These are phyloP conservation scores for Pontederia crassipes DNA, from an alignment of 176 grass and related monocot genomes.

Conservation along the genomic window DNA sequence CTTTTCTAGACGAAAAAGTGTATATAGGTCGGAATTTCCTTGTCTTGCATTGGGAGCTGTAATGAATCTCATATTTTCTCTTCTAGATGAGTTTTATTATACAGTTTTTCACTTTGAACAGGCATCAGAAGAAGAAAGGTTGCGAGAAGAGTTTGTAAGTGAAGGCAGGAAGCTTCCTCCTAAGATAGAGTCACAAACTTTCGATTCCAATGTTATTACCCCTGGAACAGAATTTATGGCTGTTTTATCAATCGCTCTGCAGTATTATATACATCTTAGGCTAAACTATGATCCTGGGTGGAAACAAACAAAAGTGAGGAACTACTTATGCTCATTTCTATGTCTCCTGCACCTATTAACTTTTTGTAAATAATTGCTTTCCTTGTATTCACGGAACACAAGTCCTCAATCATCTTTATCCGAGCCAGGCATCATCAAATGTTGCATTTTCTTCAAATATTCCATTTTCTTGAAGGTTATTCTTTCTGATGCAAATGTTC, in stretches of 20 bases:
- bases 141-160: slow-evolving; percentile 89
- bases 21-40: too few relatives aligned
- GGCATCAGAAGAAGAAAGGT: slow-evolving; percentile 82
- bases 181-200: slow-evolving; percentile 73
- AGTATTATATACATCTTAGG: slow-evolving; percentile 92
- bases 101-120: slow-evolving; percentile 12
- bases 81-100: background rate
- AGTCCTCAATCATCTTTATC: background rate
- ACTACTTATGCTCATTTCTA: background rate
- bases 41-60: too few relatives aligned
- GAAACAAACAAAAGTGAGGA: slow-evolving; percentile 70
- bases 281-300: slow-evolving; percentile 99
- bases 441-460: slow-evolving; percentile 25
- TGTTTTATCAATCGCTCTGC: slow-evolving; percentile 82
- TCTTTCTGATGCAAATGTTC: slow-evolving; percentile 99
- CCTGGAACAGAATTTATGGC: slow-evolving; percentile 97
- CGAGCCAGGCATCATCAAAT: background rate
- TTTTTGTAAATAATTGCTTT: background rate
- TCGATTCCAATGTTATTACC: slow-evolving; percentile 98
- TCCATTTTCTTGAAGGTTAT: slow-evolving; percentile 84
- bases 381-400: background rate
- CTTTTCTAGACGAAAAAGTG: too few relatives aligned
- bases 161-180: slow-evolving; percentile 97
- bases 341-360: background rate
- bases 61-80: too few relatives aligned